Conservation (phyloP, 164 flowering plant species). For the Chimonanthus praecox region DNA sequence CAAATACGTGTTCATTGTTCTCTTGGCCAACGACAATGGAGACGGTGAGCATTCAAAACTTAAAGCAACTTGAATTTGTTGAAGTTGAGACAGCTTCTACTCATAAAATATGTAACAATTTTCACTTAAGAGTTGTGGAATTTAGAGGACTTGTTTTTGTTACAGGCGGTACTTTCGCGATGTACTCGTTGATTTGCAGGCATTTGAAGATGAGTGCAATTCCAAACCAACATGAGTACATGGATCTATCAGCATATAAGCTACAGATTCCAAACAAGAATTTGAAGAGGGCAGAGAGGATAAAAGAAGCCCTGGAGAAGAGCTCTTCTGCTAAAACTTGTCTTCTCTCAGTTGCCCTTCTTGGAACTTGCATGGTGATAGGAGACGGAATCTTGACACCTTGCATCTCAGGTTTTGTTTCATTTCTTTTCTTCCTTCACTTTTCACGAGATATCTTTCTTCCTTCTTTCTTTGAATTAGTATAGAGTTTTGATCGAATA, state of each 20-base stretch:
- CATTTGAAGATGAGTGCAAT: constrained; percentile 16
- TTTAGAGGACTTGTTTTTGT: not conserved
- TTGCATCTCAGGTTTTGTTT: constrained; percentile 19
- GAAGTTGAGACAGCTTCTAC: not conserved
- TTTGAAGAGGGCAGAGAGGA: constrained; percentile 17
- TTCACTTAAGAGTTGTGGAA: not conserved
- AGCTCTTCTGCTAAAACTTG: constrained; percentile 7
- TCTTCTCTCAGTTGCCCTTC: constrained; percentile 11
- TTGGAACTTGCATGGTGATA: constrained; percentile 27
- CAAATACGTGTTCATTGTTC: constrained; percentile 31
- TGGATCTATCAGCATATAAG: constrained; percentile 13
- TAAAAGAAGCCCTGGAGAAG: constrained; percentile 16
- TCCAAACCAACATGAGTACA: constrained; percentile 12
- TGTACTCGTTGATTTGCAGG: constrained; percentile 22
- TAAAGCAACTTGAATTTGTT: not conserved
- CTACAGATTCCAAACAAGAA: constrained; percentile 11
- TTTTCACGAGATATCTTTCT: too few relatives aligned
- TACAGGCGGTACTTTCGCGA: constrained; percentile 24
- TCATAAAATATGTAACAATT: not conserved
- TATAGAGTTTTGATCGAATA: not conserved
- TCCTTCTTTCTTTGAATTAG: not conserved
- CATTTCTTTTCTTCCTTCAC: not conserved
- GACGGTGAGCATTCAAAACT: constrained; percentile 17
- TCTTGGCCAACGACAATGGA: constrained; percentile 29
- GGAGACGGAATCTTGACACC: constrained; percentile 27